phyloP scores from a whole-genome alignment of 129 eudicot genomes.

The Flaveria robusta region DNA sequence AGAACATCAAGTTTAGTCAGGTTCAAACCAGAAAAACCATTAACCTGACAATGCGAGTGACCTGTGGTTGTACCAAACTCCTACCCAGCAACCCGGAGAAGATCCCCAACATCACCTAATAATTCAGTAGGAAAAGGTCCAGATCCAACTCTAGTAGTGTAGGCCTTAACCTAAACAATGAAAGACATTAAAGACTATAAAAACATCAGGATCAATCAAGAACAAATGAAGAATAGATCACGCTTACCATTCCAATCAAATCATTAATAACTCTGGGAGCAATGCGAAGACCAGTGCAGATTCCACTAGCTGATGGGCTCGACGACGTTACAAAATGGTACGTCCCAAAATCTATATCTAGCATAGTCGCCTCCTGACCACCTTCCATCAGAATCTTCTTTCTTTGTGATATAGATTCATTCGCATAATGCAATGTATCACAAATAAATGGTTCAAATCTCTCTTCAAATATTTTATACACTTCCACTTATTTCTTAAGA shows the following conservation, averaged over 20 bases:
- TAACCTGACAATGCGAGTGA: slow-evolving; percentile 88
- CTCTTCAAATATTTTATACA: slow-evolving; percentile 74
- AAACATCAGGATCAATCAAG: no score
- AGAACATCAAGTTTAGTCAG: slow-evolving; percentile 91
- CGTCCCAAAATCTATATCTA: slow-evolving; percentile 96
- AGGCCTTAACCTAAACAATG: slow-evolving; percentile 78
- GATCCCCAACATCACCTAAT: slow-evolving; percentile 71
- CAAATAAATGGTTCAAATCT: slow-evolving; percentile 83
- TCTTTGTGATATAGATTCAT: slow-evolving; percentile 64
- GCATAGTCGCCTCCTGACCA: slow-evolving; percentile 96
- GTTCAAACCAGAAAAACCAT: slow-evolving; percentile 81
- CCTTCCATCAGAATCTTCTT: slow-evolving; percentile 90
- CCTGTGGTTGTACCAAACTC: slow-evolving; percentile 97
- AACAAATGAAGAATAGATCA: no score
- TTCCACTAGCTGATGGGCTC: slow-evolving; percentile 96
- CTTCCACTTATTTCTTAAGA: slow-evolving; percentile 82
- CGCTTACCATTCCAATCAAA: slow-evolving; percentile 72
- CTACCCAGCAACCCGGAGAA: slow-evolving; percentile 79
- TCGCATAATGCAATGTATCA: slow-evolving; percentile 81
- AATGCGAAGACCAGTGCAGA: slow-evolving; percentile 92
- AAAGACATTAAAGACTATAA: neutral
- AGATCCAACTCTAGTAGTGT: slow-evolving; percentile 95
- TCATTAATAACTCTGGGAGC: slow-evolving; percentile 92
- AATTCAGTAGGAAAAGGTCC: slow-evolving; percentile 97
- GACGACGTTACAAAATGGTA: slow-evolving; percentile 97